Base-by-base conservation (phyloP, 2,329 filamentous ascomycete species). In the Aspergillus sp. region DNA sequence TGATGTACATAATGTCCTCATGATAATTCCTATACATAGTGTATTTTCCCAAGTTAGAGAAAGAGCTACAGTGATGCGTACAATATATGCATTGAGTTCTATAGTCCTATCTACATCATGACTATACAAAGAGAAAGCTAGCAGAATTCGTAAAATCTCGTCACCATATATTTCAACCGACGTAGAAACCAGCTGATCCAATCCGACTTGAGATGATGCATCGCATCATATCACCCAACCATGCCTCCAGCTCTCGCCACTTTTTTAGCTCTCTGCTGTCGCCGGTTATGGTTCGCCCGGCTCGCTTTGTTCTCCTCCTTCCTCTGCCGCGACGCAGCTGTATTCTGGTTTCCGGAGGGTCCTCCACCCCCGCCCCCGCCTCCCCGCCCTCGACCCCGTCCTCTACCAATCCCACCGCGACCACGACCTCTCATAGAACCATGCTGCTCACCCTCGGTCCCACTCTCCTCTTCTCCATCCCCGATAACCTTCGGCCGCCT, bases 251-350 rank as follows among this genome's bases (percentile, higher is more conserved):
- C 85, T 64, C 85, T 79, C 3, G 85, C 85, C 79, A 88, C 85
- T 75, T 88, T 88, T 72, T 79, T 85, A 50, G 85, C 86, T 61
- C 85, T 77, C 69, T 86, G 84, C 72, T 96, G 91, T 54, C 92
- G 85, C 28, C 93, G 86, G 75, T 92, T 95, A 74, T 97, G 93
- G 73, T 97, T 97, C 34, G 92, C 93, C 63, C 90, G 83, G 23
- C 90, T 91, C 3, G 89, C 84, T 76, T 97, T 97, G 68, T 88
- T 91, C 28, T 90, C 88, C 72, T 96, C 93, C 74, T 97, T 97
- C 64, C 85, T 84, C 69, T 88, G 84, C 67, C 92, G 84, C 9
- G 91, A 89, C 57, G 82, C 79, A 67, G 92, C 87, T 0, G 90
- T 93, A n/a, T 84, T 85, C 68, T 87, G 87, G n/a, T 91, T 89